Conservation (phyloP, 23 red algal species). For the Agarophyton chilense region DNA sequence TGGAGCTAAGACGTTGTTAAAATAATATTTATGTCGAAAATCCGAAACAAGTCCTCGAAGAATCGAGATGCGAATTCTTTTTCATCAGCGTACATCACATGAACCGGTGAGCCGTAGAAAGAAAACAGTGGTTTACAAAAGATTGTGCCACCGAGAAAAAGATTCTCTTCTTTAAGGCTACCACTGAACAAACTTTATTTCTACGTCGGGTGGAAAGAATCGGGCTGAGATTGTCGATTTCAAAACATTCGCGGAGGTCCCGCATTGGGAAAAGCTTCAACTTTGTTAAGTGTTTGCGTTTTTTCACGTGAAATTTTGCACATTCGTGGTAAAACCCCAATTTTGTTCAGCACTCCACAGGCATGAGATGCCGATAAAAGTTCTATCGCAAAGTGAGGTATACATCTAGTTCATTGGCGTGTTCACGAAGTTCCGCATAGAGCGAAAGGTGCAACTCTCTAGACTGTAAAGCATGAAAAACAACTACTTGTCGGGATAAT, state of each 20-base stretch:
- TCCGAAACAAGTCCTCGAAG: constrained; percentile 19
- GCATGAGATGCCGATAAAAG: background rate
- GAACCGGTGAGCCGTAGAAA: background rate
- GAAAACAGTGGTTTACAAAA: constrained; percentile 7
- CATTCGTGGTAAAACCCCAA: background rate
- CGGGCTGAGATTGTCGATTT: background rate
- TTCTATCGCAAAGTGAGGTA: background rate
- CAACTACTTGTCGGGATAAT: background rate
- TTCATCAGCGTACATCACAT: background rate
- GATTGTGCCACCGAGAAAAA: background rate
- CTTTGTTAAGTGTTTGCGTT: background rate
- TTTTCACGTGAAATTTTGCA: background rate
- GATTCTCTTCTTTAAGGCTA: too few relatives aligned
- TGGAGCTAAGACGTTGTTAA: constrained; percentile 6
- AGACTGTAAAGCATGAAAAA: background rate
- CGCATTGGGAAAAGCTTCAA: too few relatives aligned
- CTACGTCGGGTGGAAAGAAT: background rate
- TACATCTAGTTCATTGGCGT: too few relatives aligned
- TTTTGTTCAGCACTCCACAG: background rate
- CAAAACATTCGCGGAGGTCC: too few relatives aligned
- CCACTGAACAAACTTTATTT: constrained; percentile 14
- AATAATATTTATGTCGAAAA: background rate
- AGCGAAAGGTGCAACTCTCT: background rate
- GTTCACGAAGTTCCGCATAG: background rate
- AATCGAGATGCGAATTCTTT: background rate